A percentile compares a stretch with the other conserved stretches of the same genome.
phyloP scores from a whole-genome alignment of 768 basidiomycete genomes.

The Suillus occidentalis region DNA sequence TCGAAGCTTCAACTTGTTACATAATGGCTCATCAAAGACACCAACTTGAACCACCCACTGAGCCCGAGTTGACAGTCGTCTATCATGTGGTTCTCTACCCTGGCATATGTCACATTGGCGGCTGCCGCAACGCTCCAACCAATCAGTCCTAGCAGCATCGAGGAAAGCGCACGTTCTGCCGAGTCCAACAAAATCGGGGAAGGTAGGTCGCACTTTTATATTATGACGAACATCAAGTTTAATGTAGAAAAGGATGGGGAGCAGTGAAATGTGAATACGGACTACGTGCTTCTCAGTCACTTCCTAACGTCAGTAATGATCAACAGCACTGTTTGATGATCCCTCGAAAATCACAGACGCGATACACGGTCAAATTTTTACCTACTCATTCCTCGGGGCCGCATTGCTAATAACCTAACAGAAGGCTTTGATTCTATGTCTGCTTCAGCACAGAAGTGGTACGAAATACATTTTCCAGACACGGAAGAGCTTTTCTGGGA shows the following conservation, averaged over 20 bases:
- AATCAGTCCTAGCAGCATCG: not conserved
- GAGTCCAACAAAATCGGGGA: not conserved
- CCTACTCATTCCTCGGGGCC: not conserved
- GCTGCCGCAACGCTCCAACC: not conserved
- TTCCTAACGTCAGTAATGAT: not conserved
- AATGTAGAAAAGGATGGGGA: not conserved
- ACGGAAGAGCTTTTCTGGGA: not conserved
- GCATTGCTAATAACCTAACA: not conserved
- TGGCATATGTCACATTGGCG: not conserved
- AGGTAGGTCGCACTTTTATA: not conserved
- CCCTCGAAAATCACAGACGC: not conserved
- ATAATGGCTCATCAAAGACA: not conserved
- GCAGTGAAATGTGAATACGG: not conserved
- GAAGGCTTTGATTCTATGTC: not conserved
- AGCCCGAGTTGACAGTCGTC: not conserved
- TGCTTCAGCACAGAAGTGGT: not conserved
- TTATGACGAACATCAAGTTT: not conserved
- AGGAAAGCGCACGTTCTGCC: no score
- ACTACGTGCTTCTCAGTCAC: no score
- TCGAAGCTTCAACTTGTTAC: not conserved
- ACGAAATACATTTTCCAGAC: not conserved
- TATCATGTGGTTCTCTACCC: not conserved
- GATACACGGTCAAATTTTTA: not conserved
- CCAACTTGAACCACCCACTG: not conserved
- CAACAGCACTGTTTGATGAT: not conserved